These are phyloP conservation scores for Colletotrichum caudatum DNA, from an alignment of 2,329 filamentous ascomycete genomes.

Conservation along the genomic window DNA sequence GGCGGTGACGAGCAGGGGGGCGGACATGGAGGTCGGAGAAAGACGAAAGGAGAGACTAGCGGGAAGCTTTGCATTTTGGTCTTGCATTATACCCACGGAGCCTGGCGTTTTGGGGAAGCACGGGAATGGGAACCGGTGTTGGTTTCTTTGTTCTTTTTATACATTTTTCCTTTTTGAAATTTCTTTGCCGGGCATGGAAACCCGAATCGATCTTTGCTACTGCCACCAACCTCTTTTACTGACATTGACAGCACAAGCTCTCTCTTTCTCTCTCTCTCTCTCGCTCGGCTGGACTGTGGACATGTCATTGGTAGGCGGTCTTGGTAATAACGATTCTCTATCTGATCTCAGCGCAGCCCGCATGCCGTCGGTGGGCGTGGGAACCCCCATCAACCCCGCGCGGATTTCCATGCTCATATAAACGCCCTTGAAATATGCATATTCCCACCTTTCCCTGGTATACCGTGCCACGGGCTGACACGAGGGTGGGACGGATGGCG, in stretches of 20 bases:
- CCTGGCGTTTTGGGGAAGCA: conserved; percentile 19
- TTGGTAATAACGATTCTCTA: conserved; percentile 34
- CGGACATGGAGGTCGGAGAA: background rate
- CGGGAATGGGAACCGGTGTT: background rate
- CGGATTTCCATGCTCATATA: conserved; percentile 28
- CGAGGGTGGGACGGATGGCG: background rate
- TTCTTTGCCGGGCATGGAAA: background rate
- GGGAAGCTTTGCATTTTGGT: conserved; percentile 7
- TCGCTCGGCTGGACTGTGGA: background rate
- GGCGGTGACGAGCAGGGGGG: conserved; percentile 66
- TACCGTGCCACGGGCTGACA: conserved; percentile 17
- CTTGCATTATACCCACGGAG: conserved; percentile 35
- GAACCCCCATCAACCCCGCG: conserved; percentile 9
- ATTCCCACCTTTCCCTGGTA: conserved; percentile 32
- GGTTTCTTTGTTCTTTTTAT: background rate
- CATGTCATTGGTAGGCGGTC: conserved; percentile 9
- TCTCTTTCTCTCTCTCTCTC: background rate
- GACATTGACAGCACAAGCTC: background rate
- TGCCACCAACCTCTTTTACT: background rate
- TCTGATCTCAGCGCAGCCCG: conserved; percentile 33
- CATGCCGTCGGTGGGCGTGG: conserved; percentile 11
- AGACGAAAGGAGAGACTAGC: no score
- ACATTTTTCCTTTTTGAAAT: background rate
- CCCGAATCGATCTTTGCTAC: no score
- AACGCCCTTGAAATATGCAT: conserved; percentile 40